Conservation (phyloP, 1,284 basidiomycete genomes). For the Melampsora larici-populina region DNA sequence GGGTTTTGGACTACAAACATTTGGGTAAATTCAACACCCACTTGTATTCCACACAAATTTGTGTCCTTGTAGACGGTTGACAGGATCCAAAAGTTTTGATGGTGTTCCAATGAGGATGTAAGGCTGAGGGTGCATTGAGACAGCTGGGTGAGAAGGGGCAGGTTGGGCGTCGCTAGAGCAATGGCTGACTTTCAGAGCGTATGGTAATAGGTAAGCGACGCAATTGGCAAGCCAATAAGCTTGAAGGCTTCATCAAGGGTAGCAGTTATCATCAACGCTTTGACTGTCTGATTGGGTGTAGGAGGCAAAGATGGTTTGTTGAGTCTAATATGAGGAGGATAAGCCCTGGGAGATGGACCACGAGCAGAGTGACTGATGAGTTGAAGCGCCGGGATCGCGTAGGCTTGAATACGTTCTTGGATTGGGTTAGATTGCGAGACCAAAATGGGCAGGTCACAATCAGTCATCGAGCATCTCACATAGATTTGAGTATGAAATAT, state of each 20-base stretch:
- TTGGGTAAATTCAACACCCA: too few species aligned
- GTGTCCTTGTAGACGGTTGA: conserved; percentile 61
- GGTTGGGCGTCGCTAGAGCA: conserved; percentile 79
- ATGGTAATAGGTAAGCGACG: conserved; percentile 72
- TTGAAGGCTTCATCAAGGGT: conserved; percentile 96
- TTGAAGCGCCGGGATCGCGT: conserved; percentile 56
- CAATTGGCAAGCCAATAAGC: conserved; percentile 95
- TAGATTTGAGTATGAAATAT: background rate
- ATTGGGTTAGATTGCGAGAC: conserved; percentile 98
- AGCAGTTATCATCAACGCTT: conserved; percentile 89
- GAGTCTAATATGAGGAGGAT: conserved; percentile 68
- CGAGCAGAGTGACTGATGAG: conserved; percentile 44
- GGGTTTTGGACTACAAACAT: too few species aligned
- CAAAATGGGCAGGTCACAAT: conserved; percentile 57
- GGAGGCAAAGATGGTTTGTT: conserved; percentile 57
- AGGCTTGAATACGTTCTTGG: conserved; percentile 94
- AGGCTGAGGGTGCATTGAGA: conserved; percentile 63
- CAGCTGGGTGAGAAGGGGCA: conserved; percentile 54
- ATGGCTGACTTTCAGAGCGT: conserved; percentile 57
- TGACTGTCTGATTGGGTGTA: conserved; percentile 67
- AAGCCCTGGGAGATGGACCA: background rate
- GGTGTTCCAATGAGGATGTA: conserved; percentile 96
- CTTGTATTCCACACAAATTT: too few species aligned
- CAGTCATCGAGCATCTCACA: background rate
- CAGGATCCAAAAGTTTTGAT: conserved; percentile 87